Evolutionary conservation across 2,329 filamentous ascomycete species (phyloP), one percentile per base, ranked within the genome.

Genomic region (Ophiostoma himal-ulmi): DNA sequence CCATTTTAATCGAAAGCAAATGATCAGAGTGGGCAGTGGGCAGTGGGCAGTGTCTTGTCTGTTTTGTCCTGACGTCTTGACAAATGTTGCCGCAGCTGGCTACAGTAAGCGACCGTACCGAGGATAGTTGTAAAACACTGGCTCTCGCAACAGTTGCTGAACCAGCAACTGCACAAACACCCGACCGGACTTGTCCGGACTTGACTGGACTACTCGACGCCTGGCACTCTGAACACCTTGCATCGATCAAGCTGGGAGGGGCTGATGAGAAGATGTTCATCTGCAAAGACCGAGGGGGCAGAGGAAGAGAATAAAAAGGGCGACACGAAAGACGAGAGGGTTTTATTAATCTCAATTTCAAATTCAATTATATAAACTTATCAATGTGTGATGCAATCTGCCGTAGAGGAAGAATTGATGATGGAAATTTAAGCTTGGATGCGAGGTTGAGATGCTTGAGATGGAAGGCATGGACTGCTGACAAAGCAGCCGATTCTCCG

Each of bases 1-100:
- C 62, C 62, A 65, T 39, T 69, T 68, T 57, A 54, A 54, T 67
- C 65, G 48, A 52, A 57, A 67, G 62, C 30, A 67, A 60, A 69
- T 22, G 52, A 57, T 26, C 52, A 57, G 52, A 57, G n/a, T 57
- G 52, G 39, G 22, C 17, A 48, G 41, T 48, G n/a, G n/a, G n/a
- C n/a, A 57, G n/a, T 57, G 52, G 39, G 22, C 8, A 7, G 11
- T 48, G 44, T 48, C 44, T 48, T n/a, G 44, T n/a, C 44, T 13
- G 17, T 48, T 48, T 17, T 44, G 41, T 44, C 13, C 7, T 20
- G 41, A 14, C 13, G 1, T 48, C 44, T 48, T 6, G 44, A 48
- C 17, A 20, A 11, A 30, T 26, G 22, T 13, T 60, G 52, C 26
- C 22, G 13, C 54, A 30, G 60, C 60, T n/a, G 14, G 5, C 60